Conservation (phyloP, 495 filamentous ascomycete species). For the Penicillium ochrochloron region DNA sequence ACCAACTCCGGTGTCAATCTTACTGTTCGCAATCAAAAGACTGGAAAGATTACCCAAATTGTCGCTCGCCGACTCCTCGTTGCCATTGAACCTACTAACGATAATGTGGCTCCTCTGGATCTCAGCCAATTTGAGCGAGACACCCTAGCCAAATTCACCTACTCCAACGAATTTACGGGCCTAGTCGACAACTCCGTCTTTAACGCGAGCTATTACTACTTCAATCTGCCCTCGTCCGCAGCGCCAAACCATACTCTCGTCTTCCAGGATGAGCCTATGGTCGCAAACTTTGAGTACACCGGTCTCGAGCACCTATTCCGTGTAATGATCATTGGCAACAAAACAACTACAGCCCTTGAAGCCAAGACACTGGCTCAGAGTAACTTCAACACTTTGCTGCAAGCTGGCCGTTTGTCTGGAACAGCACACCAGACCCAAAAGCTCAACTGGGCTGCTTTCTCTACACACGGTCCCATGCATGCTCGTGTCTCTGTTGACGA, state of each 20-base stretch:
- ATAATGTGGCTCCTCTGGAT: conserved; percentile 38
- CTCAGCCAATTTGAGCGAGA: conserved; percentile 34
- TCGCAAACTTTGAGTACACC: conserved; percentile 37
- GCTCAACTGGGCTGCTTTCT: conserved; percentile 42
- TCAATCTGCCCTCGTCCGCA: conserved; percentile 33
- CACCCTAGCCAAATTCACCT: conserved; percentile 37
- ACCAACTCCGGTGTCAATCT: conserved; percentile 33
- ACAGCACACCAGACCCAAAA: conserved; percentile 15
- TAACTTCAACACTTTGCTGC: conserved; percentile 35
- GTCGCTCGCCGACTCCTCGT: conserved; percentile 44
- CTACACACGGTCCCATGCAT: conserved; percentile 45
- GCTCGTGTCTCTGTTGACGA: conserved; percentile 35
- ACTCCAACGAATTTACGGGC: conserved; percentile 42
- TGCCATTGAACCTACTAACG: conserved; percentile 39
- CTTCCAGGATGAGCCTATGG: conserved; percentile 40
- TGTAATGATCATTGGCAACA: conserved; percentile 45
- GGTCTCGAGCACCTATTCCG: conserved; percentile 41
- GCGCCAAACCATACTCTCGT: conserved; percentile 37
- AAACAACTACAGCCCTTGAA: conserved; percentile 28
- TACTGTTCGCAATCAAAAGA: conserved; percentile 37
- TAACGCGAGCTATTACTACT: conserved; percentile 28
- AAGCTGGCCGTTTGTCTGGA: conserved; percentile 30
- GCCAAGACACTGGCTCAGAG: conserved; percentile 35
- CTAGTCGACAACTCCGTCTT: conserved; percentile 38
- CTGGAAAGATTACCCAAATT: conserved; percentile 32